Base-by-base conservation (phyloP, 768 basidiomycete genomes). In the Lanmaoa pseudosensibilis region DNA sequence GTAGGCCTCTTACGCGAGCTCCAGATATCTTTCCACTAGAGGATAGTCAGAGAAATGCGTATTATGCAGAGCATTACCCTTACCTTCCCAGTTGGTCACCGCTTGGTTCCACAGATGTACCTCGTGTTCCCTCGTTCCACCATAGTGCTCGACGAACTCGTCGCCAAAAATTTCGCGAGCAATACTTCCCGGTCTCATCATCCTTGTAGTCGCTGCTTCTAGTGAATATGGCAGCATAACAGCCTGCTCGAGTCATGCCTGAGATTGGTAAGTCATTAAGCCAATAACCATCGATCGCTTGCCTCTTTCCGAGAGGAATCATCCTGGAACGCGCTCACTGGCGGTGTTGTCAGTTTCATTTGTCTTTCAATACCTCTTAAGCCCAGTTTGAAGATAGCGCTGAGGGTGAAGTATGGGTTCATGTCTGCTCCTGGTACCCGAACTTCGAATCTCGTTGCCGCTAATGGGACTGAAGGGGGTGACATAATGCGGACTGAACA, bases 351-450 rank as follows among this genome's bases (percentile, higher is more conserved):
- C 41, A 98, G 72, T 13, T 77, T 59, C 57, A 90, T 70, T 70
- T 88, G 83, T 74, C 86, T 88, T 72, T 85, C 81, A 54, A 99
- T 93, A 2, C 97, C 97, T 55, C 93, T 81, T 27, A 97, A 68
- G 10, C 97, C 97, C 30, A 96, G 77, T 19, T 84, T 78, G 70
- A 98, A 93, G 58, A 98, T 88, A 4, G 96, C 88, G 47, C 90
- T 86, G 43, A 98, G 75, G 0, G 94, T 85, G 60, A 89, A 92
- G 74, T 94, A 91, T 1, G 94, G 91, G 73, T 95, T 94, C 83
- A 98, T 92, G 67, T 99, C 97, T 38, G 97, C 97, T 25, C 97
- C 97, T 2, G 97, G 95, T 18, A 98, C 84, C 52, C 97, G 88
- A 15, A 99, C 76, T 76, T 99, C 97, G 65, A 99, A 83, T 47